Evolutionary conservation across 371 early-diverging fungal species (phyloP).

Genomic region (Mortierella sp.): DNA sequence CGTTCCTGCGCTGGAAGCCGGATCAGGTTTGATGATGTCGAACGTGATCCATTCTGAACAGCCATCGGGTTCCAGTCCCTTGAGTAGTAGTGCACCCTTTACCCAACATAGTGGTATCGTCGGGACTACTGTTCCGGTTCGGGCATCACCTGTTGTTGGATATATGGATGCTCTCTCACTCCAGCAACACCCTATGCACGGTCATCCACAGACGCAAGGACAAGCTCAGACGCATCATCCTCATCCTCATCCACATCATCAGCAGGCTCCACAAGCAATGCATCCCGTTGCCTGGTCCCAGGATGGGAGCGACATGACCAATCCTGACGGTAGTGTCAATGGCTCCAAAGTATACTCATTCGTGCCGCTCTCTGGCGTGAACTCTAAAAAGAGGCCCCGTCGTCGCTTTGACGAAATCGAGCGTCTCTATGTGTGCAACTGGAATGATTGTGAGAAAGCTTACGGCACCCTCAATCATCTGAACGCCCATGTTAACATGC

Average conservation of each 20-base stretch:
- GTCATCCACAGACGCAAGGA: background rate
- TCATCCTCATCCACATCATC: constrained; percentile 22
- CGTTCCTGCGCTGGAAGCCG: constrained; percentile 33
- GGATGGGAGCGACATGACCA: constrained; percentile 27
- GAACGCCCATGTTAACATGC: constrained; percentile 79
- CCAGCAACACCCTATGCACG: constrained; percentile 18
- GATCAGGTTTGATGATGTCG: constrained; percentile 26
- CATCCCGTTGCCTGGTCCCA: constrained; percentile 27
- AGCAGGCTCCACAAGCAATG: constrained; percentile 13
- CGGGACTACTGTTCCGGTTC: constrained; percentile 22
- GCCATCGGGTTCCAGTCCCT: constrained; percentile 26
- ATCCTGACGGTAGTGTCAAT: constrained; percentile 22
- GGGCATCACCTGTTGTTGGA: constrained; percentile 14
- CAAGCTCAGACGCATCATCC: background rate
- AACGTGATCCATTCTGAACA: constrained; percentile 27
- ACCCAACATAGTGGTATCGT: constrained; percentile 36
- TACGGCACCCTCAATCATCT: constrained; percentile 82
- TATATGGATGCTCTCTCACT: constrained; percentile 36
- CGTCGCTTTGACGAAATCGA: constrained; percentile 79
- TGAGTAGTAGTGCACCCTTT: constrained; percentile 22
- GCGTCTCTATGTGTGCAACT: constrained; percentile 74
- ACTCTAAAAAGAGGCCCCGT: constrained; percentile 76
- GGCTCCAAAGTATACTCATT: constrained; percentile 69
- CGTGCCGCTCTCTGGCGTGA: constrained; percentile 71
- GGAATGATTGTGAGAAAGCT: constrained; percentile 69